phyloP scores from a whole-genome alignment of 169 alveolate species.

The Plasmodium falciparum region DNA sequence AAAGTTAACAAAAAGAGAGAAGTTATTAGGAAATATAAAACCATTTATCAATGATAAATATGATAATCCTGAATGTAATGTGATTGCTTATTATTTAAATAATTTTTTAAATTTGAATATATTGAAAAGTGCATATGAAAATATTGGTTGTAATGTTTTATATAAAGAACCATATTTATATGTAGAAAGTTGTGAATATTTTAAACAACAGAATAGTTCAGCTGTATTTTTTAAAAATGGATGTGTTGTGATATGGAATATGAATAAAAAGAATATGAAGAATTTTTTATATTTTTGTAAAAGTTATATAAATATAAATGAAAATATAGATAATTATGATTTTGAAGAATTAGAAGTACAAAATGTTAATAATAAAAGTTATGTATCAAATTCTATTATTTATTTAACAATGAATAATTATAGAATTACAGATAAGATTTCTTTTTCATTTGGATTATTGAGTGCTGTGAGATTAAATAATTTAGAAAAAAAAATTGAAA shows the following conservation, averaged over 20 bases:
- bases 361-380: conserved; percentile 69
- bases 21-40: conserved; percentile 40
- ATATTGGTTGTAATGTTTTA: conserved; percentile 45
- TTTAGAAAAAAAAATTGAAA: conserved; percentile 76
- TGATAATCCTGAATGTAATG: conserved; percentile 56
- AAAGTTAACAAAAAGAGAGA: conserved; percentile 63
- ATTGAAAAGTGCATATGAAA: conserved; percentile 54
- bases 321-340: conserved; percentile 37
- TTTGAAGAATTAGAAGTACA: conserved; percentile 74
- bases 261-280: conserved; percentile 66
- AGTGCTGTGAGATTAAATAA: conserved; percentile 75
- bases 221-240: conserved; percentile 73
- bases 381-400: conserved; percentile 59
- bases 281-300: conserved; percentile 37
- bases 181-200: conserved; percentile 75
- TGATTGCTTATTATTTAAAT: conserved; percentile 71
- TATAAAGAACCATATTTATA: conserved; percentile 76
- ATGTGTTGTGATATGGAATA: conserved; percentile 74
- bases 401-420: conserved; percentile 43
- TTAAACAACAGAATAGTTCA: conserved; percentile 76
- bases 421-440: conserved; percentile 72
- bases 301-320: conserved; percentile 10
- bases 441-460: conserved; percentile 60
- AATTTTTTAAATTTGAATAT: conserved; percentile 21
- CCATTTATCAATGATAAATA: conserved; percentile 61